Evolutionary conservation across 2,329 filamentous ascomycete species (phyloP).

Genomic region (Ophiostoma tasmaniense): DNA sequence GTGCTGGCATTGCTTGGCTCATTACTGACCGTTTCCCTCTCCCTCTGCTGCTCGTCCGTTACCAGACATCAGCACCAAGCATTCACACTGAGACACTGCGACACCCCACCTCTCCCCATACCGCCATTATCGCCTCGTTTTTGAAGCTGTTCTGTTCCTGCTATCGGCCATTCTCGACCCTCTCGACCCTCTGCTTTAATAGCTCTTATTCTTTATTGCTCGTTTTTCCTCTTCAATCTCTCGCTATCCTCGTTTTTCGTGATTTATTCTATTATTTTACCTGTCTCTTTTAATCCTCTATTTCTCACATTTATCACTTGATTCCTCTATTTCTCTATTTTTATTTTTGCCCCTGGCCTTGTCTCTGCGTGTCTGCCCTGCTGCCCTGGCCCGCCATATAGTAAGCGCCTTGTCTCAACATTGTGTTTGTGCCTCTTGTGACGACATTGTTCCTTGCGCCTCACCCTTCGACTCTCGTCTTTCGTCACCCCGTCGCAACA

Average conservation of each 20-base stretch:
- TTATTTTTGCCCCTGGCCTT: neutral
- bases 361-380: neutral
- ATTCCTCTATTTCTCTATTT: neutral
- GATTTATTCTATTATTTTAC: neutral
- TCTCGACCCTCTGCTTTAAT: neutral
- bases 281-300: neutral
- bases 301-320: neutral
- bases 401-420: neutral
- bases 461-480: neutral
- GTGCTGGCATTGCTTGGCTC: neutral
- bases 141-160: slow-evolving; percentile 1
- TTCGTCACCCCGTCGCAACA: neutral
- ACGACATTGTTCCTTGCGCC: neutral
- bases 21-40: neutral
- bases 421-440: neutral
- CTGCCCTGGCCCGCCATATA: slow-evolving; percentile 1
- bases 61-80: neutral
- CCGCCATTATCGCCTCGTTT: neutral
- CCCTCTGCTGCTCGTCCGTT: neutral
- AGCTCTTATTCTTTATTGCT: neutral
- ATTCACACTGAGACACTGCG: neutral
- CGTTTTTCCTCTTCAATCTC: neutral
- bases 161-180: neutral
- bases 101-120: slow-evolving; percentile 2
- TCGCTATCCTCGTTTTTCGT: neutral